Percentiles rank a stretch among this genome's conserved stretches.
Conservation (phyloP, 768 basidiomycete genomes). For the Panaeolus papilionaceus region DNA sequence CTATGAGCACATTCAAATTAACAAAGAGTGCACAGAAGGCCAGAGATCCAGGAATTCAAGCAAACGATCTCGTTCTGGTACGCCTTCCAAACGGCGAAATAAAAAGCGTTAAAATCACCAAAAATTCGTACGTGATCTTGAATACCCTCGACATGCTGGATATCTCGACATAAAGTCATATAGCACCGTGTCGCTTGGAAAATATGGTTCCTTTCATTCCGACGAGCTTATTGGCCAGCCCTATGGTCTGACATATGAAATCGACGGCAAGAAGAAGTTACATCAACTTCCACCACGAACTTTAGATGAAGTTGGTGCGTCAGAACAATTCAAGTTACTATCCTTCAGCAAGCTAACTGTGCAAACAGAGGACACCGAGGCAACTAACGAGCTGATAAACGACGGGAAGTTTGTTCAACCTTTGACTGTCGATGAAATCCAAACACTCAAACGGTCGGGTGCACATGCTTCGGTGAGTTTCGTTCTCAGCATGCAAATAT, state of each 20-base stretch:
- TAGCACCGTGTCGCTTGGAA: conserved; percentile 80
- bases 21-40: conserved; percentile 30
- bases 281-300: conserved; percentile 64
- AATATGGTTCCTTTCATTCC: conserved; percentile 83
- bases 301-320: conserved; percentile 82
- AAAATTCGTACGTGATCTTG: conserved; percentile 62
- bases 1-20: conserved; percentile 35
- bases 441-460: conserved; percentile 81
- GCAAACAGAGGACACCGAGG: conserved; percentile 88
- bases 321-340: conserved; percentile 9
- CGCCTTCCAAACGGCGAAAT: conserved; percentile 82
- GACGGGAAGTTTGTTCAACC: conserved; percentile 87
- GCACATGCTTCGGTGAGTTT: conserved; percentile 71
- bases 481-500: conserved; percentile 24
- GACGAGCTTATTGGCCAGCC: conserved; percentile 82
- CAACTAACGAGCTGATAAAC: conserved; percentile 95
- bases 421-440: conserved; percentile 84
- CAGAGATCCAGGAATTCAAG: conserved; percentile 49
- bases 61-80: conserved; percentile 81
- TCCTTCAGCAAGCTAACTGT: conserved; percentile 14
- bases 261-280: conserved; percentile 68
- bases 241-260: conserved; percentile 91
- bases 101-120: conserved; percentile 74
- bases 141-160: neutral
- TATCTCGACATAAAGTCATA: conserved; percentile 18